Evolutionary conservation across 441 rosid genomes (phyloP).

Genomic region (Adansonia gregorii): DNA sequence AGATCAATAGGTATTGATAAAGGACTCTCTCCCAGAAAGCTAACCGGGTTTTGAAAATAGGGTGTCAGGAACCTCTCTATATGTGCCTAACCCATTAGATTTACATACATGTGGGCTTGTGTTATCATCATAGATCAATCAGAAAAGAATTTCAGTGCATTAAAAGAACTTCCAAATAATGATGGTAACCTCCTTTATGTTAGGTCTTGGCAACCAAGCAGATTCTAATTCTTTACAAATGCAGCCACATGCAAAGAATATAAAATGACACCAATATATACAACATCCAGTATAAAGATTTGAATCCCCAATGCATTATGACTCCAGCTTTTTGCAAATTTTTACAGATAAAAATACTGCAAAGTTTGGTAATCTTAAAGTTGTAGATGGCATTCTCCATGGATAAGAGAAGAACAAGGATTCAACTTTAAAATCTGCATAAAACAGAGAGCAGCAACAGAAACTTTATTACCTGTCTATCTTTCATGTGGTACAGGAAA

Average conservation of each 20-base stretch:
- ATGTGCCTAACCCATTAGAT: not conserved
- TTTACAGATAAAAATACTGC: not conserved
- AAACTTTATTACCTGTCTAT: slow-evolving; percentile 61
- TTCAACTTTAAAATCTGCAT: not conserved
- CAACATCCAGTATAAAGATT: not conserved
- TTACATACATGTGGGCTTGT: not conserved
- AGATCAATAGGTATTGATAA: not conserved
- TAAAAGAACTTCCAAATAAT: not conserved
- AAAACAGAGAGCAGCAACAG: slow-evolving; percentile 6
- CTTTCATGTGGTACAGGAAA: slow-evolving; percentile 93
- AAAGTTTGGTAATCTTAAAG: not conserved
- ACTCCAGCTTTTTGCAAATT: not conserved
- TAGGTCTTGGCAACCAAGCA: not conserved
- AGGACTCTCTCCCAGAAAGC: not conserved
- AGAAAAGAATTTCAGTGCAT: not conserved
- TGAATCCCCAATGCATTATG: slow-evolving; percentile 12
- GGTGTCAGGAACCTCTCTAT: not conserved
- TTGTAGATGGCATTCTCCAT: not conserved
- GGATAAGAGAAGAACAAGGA: not conserved
- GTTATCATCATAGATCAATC: not conserved
- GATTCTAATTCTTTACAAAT: not conserved
- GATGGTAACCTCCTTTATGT: not conserved
- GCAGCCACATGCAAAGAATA: not conserved
- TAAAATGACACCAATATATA: not conserved
- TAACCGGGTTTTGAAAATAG: not conserved